phyloP scores from a whole-genome alignment of 805 yeast genomes.

The Yarrowia deformans region DNA sequence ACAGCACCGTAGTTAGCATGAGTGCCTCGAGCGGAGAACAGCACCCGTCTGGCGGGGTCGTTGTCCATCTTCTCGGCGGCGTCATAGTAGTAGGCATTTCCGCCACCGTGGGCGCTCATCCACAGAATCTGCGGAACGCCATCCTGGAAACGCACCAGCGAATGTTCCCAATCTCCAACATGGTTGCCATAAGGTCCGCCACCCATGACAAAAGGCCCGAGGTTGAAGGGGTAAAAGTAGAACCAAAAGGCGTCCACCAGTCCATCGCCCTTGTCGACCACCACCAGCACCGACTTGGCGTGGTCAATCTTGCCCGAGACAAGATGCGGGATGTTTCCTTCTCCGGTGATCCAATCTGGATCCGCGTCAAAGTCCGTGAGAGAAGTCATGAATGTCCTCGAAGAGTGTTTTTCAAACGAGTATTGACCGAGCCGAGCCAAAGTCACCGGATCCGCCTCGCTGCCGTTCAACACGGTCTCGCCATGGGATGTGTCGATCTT shows the following conservation, averaged over 20 bases:
- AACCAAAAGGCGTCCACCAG: conserved; percentile 98
- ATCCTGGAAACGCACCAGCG: conserved; percentile 79
- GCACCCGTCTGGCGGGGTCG: conserved; percentile 65
- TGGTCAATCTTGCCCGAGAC: conserved; percentile 71
- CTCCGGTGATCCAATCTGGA: conserved; percentile 89
- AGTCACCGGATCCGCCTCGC: conserved; percentile 15
- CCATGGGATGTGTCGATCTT: conserved; percentile 54
- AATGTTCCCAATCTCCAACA: conserved; percentile 98
- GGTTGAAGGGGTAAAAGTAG: conserved; percentile 89
- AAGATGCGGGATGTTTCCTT: conserved; percentile 67
- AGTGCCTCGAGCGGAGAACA: conserved; percentile 93
- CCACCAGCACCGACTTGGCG: conserved; percentile 83
- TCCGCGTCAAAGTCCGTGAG: conserved; percentile 70
- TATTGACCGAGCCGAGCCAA: conserved; percentile 45
- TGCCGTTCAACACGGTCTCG: conserved; percentile 47
- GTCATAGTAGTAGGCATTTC: conserved; percentile 83
- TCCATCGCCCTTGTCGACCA: conserved; percentile 91
- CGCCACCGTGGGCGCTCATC: conserved; percentile 99
- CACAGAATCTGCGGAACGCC: conserved; percentile 85
- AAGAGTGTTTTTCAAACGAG: conserved; percentile 43
- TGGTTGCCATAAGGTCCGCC: conserved; percentile 97
- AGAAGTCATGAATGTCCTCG: conserved; percentile 65
- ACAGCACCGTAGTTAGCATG: conserved; percentile 97
- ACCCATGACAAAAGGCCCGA: conserved; percentile 98
- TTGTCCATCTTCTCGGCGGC: conserved; percentile 70